These are phyloP conservation scores for Aspergillus avenaceus DNA, from an alignment of 495 filamentous ascomycete genomes.

Conservation along the genomic window DNA sequence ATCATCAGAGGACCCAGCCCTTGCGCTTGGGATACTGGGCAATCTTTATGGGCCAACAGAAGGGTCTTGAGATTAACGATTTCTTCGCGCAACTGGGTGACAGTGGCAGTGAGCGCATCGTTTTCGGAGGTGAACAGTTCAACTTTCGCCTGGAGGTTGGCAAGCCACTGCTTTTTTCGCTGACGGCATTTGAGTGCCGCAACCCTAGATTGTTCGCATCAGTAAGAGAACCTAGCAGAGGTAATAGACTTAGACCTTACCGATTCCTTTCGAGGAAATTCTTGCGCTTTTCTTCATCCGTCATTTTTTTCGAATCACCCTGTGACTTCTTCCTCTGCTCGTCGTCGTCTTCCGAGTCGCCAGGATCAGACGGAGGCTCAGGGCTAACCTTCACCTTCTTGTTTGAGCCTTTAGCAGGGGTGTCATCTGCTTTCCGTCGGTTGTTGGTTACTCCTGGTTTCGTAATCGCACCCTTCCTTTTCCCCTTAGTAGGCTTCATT, in stretches of 20 bases:
- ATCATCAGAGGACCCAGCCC: constrained; percentile 68
- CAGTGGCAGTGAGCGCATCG: constrained; percentile 77
- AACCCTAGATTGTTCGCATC: constrained; percentile 56
- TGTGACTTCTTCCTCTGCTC: constrained; percentile 41
- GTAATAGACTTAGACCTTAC: constrained; percentile 49
- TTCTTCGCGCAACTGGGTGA: constrained; percentile 82
- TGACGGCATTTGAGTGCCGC: constrained; percentile 96
- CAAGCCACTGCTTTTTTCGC: constrained; percentile 98
- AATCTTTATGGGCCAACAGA: constrained; percentile 93
- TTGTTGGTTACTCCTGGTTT: constrained; percentile 50
- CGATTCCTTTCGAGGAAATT: constrained; percentile 96
- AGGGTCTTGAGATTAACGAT: constrained; percentile 94
- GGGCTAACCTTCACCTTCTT: constrained; percentile 68
- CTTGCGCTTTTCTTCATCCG: constrained; percentile 96
- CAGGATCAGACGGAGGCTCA: constrained; percentile 50
- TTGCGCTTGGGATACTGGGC: constrained; percentile 85
- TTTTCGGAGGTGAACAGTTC: constrained; percentile 90
- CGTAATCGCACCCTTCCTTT: constrained; percentile 59
- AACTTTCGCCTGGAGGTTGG: constrained; percentile 91
- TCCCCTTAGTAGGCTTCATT: constrained; percentile 57
- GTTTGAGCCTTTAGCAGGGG: constrained; percentile 56
- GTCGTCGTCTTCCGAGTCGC: constrained; percentile 54
- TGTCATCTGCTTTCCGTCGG: constrained; percentile 80
- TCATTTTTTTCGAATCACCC: constrained; percentile 77
- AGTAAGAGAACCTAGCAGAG: constrained; percentile 3